Base-by-base conservation (phyloP, 352 stramenopile genomes). In the Bremia lactucae region DNA sequence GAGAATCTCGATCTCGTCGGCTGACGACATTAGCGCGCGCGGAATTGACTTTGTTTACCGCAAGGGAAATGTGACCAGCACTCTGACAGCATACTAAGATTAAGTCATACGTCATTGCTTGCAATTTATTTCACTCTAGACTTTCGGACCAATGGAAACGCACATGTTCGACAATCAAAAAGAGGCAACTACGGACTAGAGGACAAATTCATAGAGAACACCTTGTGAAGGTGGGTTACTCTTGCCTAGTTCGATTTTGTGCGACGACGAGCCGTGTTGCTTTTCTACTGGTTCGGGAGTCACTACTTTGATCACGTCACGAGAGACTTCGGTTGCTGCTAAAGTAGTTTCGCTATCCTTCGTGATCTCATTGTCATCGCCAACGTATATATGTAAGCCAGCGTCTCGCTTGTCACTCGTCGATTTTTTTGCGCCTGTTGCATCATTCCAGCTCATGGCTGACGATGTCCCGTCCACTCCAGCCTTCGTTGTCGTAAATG, bases 131-230 rank as follows among this genome's bases (percentile, higher is more conserved):
- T n/a, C n/a, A n/a, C n/a, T n/a, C n/a, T n/a, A n/a, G n/a, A n/a
- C n/a, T n/a, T n/a, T n/a, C n/a, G n/a, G n/a, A n/a, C n/a, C n/a
- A n/a, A n/a, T n/a, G n/a, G n/a, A n/a, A n/a, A n/a, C n/a, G n/a
- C n/a, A n/a, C n/a, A n/a, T n/a, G n/a, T n/a, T n/a, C n/a, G n/a
- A n/a, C n/a, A n/a, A n/a, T n/a, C n/a, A n/a, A n/a, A n/a, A n/a
- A n/a, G n/a, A n/a, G n/a, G n/a, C n/a, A n/a, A n/a, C n/a, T n/a
- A n/a, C n/a, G n/a, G 15, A 14, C 50, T 60, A 85, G 53, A 83
- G 49, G 31, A 80, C 69, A 57, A 78, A 79, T 52, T 85, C 72
- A 46, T 81, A 85, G 21, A 85, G 51, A 54, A 85, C 57, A 23
- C 47, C 49, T 24, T 67, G 49, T 2, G 40, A 14, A 2, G 52